Evolutionary conservation across 2,329 filamentous ascomycete genomes (phyloP), one percentile per base, ranked within the genome.

Genomic region (Colletotrichum musicola): DNA sequence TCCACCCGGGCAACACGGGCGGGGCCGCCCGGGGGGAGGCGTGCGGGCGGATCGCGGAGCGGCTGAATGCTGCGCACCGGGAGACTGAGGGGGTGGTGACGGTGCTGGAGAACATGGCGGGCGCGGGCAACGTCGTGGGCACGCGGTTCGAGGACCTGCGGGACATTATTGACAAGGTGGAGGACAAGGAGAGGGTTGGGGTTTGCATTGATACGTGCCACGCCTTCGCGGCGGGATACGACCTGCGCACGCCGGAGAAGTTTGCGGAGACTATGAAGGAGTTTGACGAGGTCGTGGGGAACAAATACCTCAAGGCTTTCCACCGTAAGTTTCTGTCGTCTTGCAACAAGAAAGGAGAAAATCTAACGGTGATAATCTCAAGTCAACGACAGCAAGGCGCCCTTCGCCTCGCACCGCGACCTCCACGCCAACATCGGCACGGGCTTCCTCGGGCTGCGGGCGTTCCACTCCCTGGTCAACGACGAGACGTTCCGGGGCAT

Each of bases 201-300:
- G 94, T 99, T 18, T 99, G 96, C 79, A 89, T 99, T 64, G 96
- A 99, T 78, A 99, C 96, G 0, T 99, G 96, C 81, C 96, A 99
- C 80, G 90, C 94, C 67, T 98, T 98, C 79, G 95, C 95, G 0
- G 95, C 93, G 0, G 96, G 96, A 6, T 96, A 98, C 78, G 96
- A 99, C 78, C 81, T 99, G 38, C 89, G 94, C 61, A 89, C 91
- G 0, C 91, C 93, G 0, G 86, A 89, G 58, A 86, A 91, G 0
- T 97, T 97, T 78, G 83, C 87, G 40, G 81, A 85, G 57, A 96
- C 94, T 0, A 88, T 98, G 79, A 79, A 87, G 40, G 85, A 91
- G 38, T 97, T 99, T 74, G 92, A 97, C 73, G 77, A 88, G 10
- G 83, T 92, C 6, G 92, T 99, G 10, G 96, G 96, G 1, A 79